Evolutionary conservation across 768 basidiomycete genomes (phyloP).

Genomic region (Rhizopogon vesiculosus): DNA sequence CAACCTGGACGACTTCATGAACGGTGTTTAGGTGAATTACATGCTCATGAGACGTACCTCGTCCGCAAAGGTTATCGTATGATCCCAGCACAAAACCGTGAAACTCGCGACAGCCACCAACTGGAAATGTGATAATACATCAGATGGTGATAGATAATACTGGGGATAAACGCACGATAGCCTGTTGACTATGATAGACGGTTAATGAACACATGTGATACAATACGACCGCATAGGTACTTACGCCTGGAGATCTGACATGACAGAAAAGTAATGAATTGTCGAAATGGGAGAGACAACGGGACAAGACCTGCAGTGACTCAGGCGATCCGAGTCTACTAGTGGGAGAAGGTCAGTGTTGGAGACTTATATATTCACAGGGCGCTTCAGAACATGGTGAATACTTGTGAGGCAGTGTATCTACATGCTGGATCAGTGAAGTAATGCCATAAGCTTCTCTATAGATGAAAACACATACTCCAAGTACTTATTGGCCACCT

Average conservation of each 20-base stretch:
- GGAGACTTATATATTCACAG: background rate
- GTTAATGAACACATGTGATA: background rate
- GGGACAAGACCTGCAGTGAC: background rate
- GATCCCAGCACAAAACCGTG: conserved; percentile 41
- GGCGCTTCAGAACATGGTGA: too few relatives aligned
- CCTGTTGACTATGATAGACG: background rate
- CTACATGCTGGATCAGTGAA: background rate
- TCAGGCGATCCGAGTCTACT: background rate
- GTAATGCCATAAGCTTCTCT: background rate
- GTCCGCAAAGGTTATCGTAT: conserved; percentile 27
- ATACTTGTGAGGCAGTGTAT: background rate
- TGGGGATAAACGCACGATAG: background rate
- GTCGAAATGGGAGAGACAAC: background rate
- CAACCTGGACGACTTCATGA: conserved; percentile 14
- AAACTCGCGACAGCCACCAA: conserved; percentile 47
- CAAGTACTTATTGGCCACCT: too few relatives aligned
- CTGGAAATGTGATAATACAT: conserved; percentile 18
- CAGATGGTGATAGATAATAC: background rate
- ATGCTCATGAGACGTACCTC: conserved; percentile 16
- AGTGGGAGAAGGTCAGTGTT: too few relatives aligned
- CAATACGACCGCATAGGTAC: background rate
- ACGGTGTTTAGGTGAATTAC: background rate
- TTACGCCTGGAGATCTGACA: background rate
- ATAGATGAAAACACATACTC: background rate
- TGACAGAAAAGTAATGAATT: too few relatives aligned